These are phyloP conservation scores for Saccharomyces hybrid DNA, from an alignment of 1,139 yeast species.

Conservation along the genomic window DNA sequence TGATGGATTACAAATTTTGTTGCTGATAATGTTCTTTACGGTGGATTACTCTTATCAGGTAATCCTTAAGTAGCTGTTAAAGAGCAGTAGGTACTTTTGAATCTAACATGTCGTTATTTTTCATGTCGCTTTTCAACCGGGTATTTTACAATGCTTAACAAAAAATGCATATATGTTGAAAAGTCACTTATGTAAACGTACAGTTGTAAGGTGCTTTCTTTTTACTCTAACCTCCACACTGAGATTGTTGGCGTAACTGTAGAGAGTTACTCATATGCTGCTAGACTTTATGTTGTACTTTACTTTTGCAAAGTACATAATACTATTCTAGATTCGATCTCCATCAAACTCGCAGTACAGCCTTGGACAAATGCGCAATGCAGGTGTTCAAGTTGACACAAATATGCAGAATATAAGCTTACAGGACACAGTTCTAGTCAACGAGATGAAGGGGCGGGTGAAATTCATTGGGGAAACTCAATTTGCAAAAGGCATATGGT, in stretches of 20 bases:
- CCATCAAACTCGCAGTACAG: not conserved
- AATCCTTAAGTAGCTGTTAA: not conserved
- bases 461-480: slow-evolving; percentile 46
- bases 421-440: not conserved
- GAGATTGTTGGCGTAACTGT: not conserved
- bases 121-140: not conserved
- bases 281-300: not conserved
- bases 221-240: not conserved
- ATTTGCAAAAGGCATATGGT: slow-evolving; percentile 66
- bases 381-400: not conserved
- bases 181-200: not conserved
- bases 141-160: not conserved
- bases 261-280: not conserved
- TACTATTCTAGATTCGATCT: not conserved
- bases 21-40: not conserved
- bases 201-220: not conserved
- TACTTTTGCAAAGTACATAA: not conserved
- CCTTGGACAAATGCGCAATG: not conserved
- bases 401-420: not conserved
- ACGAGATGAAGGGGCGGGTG: slow-evolving; percentile 37
- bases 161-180: not conserved
- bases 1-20: not conserved
- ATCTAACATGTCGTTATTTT: not conserved
- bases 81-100: not conserved
- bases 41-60: not conserved